Evolutionary conservation across 768 basidiomycete species (phyloP).

Genomic region (Lentinula boryana): DNA sequence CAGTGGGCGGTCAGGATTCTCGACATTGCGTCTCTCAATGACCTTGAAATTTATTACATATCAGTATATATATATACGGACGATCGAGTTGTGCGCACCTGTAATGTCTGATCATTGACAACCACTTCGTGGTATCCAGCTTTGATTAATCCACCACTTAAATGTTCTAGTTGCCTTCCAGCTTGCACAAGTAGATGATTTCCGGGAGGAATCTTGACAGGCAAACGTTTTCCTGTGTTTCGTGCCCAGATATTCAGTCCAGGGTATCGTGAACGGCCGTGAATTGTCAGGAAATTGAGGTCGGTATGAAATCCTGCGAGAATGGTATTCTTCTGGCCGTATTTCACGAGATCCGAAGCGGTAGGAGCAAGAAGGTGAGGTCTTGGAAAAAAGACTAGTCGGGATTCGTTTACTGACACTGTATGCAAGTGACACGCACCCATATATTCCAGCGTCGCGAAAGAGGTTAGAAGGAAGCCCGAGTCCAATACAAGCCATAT

Average conservation of each 20-base stretch:
- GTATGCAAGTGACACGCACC: conserved; percentile 36
- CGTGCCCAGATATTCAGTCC: conserved; percentile 94
- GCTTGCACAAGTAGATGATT: conserved; percentile 88
- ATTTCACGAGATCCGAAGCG: conserved; percentile 82
- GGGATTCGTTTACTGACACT: neutral
- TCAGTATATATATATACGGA: neutral
- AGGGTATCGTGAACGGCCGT: conserved; percentile 81
- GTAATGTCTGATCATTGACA: conserved; percentile 73
- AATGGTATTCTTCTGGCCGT: conserved; percentile 73
- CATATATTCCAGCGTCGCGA: conserved; percentile 77
- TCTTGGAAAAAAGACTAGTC: conserved; percentile 23
- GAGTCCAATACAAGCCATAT: conserved; percentile 84
- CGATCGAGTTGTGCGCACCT: conserved; percentile 35
- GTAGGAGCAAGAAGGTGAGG: conserved; percentile 92
- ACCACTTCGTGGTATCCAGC: conserved; percentile 93
- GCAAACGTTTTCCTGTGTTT: conserved; percentile 86
- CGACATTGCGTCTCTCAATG: conserved; percentile 52
- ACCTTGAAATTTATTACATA: conserved; percentile 32
- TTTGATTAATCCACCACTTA: conserved; percentile 78
- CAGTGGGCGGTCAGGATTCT: conserved; percentile 70
- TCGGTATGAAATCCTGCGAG: conserved; percentile 94
- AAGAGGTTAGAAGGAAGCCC: conserved; percentile 68
- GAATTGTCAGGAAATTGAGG: conserved; percentile 90
- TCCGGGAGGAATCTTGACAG: conserved; percentile 79
- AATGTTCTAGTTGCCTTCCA: conserved; percentile 90